Conservation (phyloP, 2,329 filamentous ascomycete genomes). For the Cercospora sojina region DNA sequence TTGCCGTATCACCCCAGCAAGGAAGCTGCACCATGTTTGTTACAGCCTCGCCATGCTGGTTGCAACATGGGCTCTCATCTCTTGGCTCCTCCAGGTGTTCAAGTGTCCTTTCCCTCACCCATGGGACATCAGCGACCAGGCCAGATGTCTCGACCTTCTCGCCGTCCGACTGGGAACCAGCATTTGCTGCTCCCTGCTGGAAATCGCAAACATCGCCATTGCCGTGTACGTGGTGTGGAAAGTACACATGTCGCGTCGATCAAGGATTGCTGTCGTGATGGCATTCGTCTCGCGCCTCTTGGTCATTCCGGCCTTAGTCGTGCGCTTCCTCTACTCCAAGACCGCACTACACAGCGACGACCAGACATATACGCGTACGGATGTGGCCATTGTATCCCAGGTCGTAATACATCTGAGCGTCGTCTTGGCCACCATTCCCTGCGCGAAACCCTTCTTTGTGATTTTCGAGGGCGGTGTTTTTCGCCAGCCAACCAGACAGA, state of each 20-base stretch:
- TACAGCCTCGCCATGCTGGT: slow-evolving; percentile 23
- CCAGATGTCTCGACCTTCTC: slow-evolving; percentile 24
- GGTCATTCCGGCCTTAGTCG: slow-evolving; percentile 25
- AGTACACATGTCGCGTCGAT: slow-evolving; percentile 29
- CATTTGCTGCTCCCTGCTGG: slow-evolving; percentile 25
- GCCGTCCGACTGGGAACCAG: slow-evolving; percentile 24
- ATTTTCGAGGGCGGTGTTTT: slow-evolving; percentile 26
- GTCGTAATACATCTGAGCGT: slow-evolving; percentile 33
- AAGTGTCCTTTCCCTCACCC: slow-evolving; percentile 30
- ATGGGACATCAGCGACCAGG: slow-evolving; percentile 23
- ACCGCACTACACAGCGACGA: slow-evolving; percentile 20
- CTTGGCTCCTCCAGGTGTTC: slow-evolving; percentile 24
- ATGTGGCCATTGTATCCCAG: slow-evolving; percentile 27
- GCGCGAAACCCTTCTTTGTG: slow-evolving; percentile 35
- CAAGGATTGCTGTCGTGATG: slow-evolving; percentile 29
- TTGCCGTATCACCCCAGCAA: slow-evolving; percentile 27
- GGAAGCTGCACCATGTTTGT: slow-evolving; percentile 23
- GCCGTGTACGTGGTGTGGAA: slow-evolving; percentile 31
- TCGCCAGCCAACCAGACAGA: not conserved
- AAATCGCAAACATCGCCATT: slow-evolving; percentile 25
- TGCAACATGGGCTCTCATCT: slow-evolving; percentile 23
- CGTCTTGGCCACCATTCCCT: slow-evolving; percentile 34
- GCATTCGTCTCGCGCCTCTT: slow-evolving; percentile 32
- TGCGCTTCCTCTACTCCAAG: slow-evolving; percentile 24
- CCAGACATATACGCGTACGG: slow-evolving; percentile 21